Evolutionary conservation across 495 filamentous ascomycete genomes (phyloP).

Genomic region (Xylona heveae): DNA sequence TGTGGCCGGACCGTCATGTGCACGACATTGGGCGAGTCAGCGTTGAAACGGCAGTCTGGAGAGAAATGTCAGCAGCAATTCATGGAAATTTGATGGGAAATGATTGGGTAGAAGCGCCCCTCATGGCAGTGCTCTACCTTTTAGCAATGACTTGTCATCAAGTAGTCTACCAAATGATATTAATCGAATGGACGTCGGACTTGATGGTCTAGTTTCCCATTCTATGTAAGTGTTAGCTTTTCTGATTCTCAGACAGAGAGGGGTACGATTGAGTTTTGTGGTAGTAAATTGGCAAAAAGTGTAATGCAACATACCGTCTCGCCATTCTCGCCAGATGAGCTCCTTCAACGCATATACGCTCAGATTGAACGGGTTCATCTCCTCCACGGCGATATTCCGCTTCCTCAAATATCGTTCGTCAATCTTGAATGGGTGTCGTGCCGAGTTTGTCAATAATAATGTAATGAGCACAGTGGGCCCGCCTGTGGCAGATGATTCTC

Average conservation of each 20-base stretch:
- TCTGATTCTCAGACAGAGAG: slow-evolving; percentile 1
- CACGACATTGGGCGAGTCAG: slow-evolving; percentile 54
- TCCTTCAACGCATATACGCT: slow-evolving; percentile 85
- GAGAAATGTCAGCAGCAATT: slow-evolving; percentile 6
- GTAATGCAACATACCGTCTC: slow-evolving; percentile 26
- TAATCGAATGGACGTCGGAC: slow-evolving; percentile 64
- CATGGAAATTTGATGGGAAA: slow-evolving; percentile 1
- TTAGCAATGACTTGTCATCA: slow-evolving; percentile 65
- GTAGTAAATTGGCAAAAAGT: background rate
- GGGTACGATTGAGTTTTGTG: background rate
- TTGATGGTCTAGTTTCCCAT: slow-evolving; percentile 69
- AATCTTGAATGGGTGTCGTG: slow-evolving; percentile 69
- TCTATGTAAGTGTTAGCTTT: slow-evolving; percentile 22
- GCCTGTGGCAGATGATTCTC: too few species aligned
- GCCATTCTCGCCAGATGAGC: slow-evolving; percentile 76
- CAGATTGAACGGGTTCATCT: slow-evolving; percentile 65
- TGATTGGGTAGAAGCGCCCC: slow-evolving; percentile 1
- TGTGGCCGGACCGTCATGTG: slow-evolving; percentile 88
- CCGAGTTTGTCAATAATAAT: slow-evolving; percentile 57
- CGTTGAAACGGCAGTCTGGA: slow-evolving; percentile 58
- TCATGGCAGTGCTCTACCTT: slow-evolving; percentile 24
- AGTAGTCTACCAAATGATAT: slow-evolving; percentile 77
- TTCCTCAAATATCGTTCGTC: slow-evolving; percentile 69
- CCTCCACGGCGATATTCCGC: slow-evolving; percentile 51
- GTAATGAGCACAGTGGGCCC: slow-evolving; percentile 38